A percentile compares a stretch with the other conserved stretches of the same genome.
Conservation (phyloP, 257 asterid species). For the Nyctanthes arbortristis region DNA sequence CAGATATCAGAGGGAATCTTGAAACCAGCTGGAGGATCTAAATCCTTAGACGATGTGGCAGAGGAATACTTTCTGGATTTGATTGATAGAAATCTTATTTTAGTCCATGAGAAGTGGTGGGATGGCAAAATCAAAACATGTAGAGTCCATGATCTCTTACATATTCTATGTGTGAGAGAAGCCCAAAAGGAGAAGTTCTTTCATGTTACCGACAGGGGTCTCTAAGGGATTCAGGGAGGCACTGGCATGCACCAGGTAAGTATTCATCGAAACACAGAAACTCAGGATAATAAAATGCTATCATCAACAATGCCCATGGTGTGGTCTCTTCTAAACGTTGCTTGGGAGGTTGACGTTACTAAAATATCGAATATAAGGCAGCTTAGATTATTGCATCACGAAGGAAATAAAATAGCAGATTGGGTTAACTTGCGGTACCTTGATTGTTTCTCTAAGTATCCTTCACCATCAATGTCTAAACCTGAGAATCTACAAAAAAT, state of each 20-base stretch:
- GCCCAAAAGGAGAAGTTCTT: too few species aligned
- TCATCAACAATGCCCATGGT: too few species aligned
- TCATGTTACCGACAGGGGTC: not conserved
- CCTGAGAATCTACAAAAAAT: too few species aligned
- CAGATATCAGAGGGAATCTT: constrained; percentile 18
- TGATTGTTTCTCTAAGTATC: not conserved
- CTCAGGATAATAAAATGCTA: too few species aligned
- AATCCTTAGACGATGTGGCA: not conserved
- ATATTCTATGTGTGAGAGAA: not conserved
- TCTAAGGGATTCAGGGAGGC: not conserved
- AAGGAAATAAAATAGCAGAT: too few species aligned
- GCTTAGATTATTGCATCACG: too few species aligned
- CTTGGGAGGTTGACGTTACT: not conserved
- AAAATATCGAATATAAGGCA: too few species aligned
- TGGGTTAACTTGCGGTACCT: too few species aligned
- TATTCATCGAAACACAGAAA: too few species aligned
- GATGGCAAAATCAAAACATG: not conserved
- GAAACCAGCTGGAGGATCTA: not conserved
- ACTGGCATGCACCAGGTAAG: too few species aligned
- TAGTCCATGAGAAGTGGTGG: not conserved
- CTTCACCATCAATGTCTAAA: too few species aligned
- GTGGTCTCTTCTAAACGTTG: too few species aligned
- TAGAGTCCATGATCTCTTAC: not conserved
- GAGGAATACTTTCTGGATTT: not conserved
- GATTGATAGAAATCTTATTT: not conserved